Evolutionary conservation across 2,329 filamentous ascomycete species (phyloP).

Genomic region (Colletotrichum tanaceti): DNA sequence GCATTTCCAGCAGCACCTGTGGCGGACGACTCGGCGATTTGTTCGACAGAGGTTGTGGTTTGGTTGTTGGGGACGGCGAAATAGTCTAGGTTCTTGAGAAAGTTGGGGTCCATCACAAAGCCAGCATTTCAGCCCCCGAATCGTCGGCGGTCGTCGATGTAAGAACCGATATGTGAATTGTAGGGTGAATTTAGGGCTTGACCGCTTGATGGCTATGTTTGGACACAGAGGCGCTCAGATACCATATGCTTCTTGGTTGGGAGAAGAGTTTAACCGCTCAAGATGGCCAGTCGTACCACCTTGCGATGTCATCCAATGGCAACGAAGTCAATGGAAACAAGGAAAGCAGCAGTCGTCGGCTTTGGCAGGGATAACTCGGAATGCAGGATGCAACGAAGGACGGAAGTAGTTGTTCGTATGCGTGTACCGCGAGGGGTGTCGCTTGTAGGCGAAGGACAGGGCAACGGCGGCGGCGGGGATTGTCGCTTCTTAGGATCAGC

Average conservation of each 20-base stretch:
- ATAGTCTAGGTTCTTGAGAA: conserved; percentile 54
- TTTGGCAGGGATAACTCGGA: conserved; percentile 19
- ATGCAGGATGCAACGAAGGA: conserved; percentile 18
- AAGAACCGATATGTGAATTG: conserved; percentile 31
- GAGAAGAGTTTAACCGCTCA: conserved; percentile 10
- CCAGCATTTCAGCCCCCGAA: conserved; percentile 53
- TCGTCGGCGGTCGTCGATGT: conserved; percentile 41
- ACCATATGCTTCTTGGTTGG: conserved; percentile 15
- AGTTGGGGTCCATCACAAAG: conserved; percentile 52
- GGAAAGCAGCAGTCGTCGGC: conserved; percentile 16
- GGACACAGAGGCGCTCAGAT: conserved; percentile 9
- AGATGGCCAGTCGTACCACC: conserved; percentile 31
- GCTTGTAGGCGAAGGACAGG: conserved; percentile 12
- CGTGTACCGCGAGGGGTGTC: conserved; percentile 12
- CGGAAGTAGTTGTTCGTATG: conserved; percentile 13
- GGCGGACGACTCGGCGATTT: conserved; percentile 46
- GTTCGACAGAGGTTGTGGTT: conserved; percentile 51
- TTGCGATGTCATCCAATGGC: conserved; percentile 18
- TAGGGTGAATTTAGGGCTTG: conserved; percentile 7
- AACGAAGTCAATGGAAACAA: conserved; percentile 23
- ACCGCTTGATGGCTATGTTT: conserved; percentile 14
- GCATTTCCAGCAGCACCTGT: conserved; percentile 44
- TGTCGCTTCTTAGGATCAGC: conserved; percentile 33
- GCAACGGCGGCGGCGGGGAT: not conserved
- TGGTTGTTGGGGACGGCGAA: conserved; percentile 55